Evolutionary conservation across 2,329 filamentous ascomycete genomes (phyloP).

Genomic region (Colletotrichum neosansevieriae): DNA sequence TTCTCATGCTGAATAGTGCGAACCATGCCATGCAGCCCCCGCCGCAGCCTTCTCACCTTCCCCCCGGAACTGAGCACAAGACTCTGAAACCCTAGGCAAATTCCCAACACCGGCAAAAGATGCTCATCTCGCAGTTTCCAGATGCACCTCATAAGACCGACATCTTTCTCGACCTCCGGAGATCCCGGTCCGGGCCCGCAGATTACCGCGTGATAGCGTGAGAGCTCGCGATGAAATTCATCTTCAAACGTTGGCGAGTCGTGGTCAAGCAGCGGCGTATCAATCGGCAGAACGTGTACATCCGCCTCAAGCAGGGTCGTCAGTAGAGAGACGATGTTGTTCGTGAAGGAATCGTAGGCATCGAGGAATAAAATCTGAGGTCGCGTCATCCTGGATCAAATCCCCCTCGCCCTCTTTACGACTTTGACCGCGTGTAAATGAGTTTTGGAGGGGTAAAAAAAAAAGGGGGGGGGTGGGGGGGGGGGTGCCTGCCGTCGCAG

Average conservation of each 20-base stretch:
- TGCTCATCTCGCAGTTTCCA: slow-evolving; percentile 74
- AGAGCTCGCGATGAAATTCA: slow-evolving; percentile 63
- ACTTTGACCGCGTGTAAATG: slow-evolving; percentile 24
- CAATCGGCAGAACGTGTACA: slow-evolving; percentile 80
- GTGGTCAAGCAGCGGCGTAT: slow-evolving; percentile 65
- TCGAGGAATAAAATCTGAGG: slow-evolving; percentile 86
- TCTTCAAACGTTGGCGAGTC: slow-evolving; percentile 54
- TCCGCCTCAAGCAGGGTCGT: slow-evolving; percentile 75
- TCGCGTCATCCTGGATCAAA: slow-evolving; percentile 45
- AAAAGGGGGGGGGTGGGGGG: too few relatives aligned
- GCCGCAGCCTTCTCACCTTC: slow-evolving; percentile 72
- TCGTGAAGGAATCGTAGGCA: slow-evolving; percentile 96
- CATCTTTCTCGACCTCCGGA: slow-evolving; percentile 77
- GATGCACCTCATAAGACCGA: slow-evolving; percentile 83
- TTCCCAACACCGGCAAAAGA: slow-evolving; percentile 82
- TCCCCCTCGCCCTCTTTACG: slow-evolving; percentile 8
- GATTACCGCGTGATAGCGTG: slow-evolving; percentile 83
- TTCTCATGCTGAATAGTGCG: slow-evolving; percentile 70
- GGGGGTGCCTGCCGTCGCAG: too few relatives aligned
- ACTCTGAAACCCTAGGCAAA: slow-evolving; percentile 91
- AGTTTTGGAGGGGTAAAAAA: slow-evolving; percentile 16
- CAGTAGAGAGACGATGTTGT: slow-evolving; percentile 90
- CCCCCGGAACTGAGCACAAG: slow-evolving; percentile 78
- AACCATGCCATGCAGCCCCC: slow-evolving; percentile 87
- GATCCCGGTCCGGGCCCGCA: slow-evolving; percentile 92